phyloP scores from a whole-genome alignment of 2,329 filamentous ascomycete species.

The Cryphonectria japonica region DNA sequence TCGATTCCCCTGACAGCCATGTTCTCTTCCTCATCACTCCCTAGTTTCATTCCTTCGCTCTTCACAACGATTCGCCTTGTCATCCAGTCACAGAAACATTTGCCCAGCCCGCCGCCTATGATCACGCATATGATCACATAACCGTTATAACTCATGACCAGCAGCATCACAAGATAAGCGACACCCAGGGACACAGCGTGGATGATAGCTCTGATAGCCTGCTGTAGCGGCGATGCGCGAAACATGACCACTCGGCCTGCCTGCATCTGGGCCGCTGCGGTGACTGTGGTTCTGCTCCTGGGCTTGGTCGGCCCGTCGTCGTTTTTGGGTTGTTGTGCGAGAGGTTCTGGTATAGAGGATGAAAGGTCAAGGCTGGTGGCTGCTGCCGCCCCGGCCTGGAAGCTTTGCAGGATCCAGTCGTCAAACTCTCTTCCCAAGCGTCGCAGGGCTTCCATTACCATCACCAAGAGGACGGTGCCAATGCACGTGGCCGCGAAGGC shows the following conservation, averaged over 20 bases:
- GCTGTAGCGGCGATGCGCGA: slow-evolving; percentile 46
- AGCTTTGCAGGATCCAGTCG: slow-evolving; percentile 44
- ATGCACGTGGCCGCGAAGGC: slow-evolving; percentile 50
- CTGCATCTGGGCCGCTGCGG: slow-evolving; percentile 8
- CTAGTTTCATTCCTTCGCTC: slow-evolving; percentile 32
- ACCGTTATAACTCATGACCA: slow-evolving; percentile 52
- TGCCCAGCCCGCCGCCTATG: slow-evolving; percentile 54
- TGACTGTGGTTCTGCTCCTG: slow-evolving; percentile 26
- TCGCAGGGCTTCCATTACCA: slow-evolving; percentile 46
- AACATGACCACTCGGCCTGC: slow-evolving; percentile 33
- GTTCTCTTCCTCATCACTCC: slow-evolving; percentile 32
- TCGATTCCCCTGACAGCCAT: slow-evolving; percentile 41
- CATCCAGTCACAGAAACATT: slow-evolving; percentile 60
- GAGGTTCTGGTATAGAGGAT: neutral
- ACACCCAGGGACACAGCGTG: slow-evolving; percentile 47
- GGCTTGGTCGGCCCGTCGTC: slow-evolving; percentile 26
- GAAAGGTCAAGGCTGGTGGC: slow-evolving; percentile 32
- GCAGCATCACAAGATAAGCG: slow-evolving; percentile 50
- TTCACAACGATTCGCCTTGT: slow-evolving; percentile 45
- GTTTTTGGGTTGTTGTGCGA: too few relatives aligned
- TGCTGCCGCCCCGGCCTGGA: slow-evolving; percentile 42
- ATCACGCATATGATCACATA: slow-evolving; percentile 50
- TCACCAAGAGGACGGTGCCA: slow-evolving; percentile 46
- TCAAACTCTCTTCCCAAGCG: slow-evolving; percentile 49
- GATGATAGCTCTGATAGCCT: slow-evolving; percentile 44